Evolutionary conservation across 2,329 filamentous ascomycete genomes (phyloP), one percentile per base, ranked within the genome.

Genomic region (Alternaria gaisen): DNA sequence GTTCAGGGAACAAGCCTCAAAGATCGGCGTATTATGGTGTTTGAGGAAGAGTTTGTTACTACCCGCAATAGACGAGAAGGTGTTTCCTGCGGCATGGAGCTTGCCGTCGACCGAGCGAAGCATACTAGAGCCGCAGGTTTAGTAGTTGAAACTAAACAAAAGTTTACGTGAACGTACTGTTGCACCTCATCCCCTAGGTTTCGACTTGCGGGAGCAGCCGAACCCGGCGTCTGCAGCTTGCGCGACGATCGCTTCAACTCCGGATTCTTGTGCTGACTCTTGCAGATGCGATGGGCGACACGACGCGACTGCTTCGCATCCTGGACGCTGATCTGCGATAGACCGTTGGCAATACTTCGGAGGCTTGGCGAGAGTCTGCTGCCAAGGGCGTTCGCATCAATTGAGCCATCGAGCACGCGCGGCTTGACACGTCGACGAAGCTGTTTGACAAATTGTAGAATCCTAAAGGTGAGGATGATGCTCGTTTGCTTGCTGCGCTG

Each of bases 401-500:
- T 52, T 50, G 71, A 71, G 64, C 67, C 66, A 53, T 64, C 41
- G 51, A 54, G 65, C 48, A 64, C 54, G 55, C 73, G 78, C 67
- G 70, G 73, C 70, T 74, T 72, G 44, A 77, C 71, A 56, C 77
- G 75, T 61, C 73, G 76, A 55, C 77, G 75, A 55, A 81, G 76
- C 56, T 75, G 71, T 52, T 75, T 72, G 66, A 80, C 72, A 64
- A 80, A 72, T 66, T 77, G 73, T 53, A 80, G 67, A 56, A 80
- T 72, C 63, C 74, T 75, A 65, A 77, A 75, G 28, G 77, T 76
- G 56, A 80, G 70, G 67, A 75, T 69, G 54, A 80, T 68, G 60
- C 69, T 74, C 28, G 71, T 60, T 53, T 70, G 69, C 60, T 70
- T 68, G 61, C 66, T 65, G 61, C 57, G 66, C 48, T 63, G 70